Evolutionary conservation across 176 grass and related monocot species (phyloP).

Genomic region (Oryza brachyantha): DNA sequence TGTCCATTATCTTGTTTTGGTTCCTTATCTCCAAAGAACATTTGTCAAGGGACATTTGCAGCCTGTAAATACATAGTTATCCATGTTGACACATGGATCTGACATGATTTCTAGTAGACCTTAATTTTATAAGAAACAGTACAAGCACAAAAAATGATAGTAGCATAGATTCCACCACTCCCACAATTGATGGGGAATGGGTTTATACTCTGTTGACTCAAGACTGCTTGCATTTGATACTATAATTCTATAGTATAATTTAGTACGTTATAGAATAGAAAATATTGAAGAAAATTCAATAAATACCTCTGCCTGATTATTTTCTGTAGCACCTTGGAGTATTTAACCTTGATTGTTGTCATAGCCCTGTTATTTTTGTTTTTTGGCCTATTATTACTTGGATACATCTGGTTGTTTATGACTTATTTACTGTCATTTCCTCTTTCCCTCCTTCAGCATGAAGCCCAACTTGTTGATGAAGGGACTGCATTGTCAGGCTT

Average conservation of each 20-base stretch:
- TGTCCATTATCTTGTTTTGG: neutral
- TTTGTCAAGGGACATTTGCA: neutral
- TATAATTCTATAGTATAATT: constrained; percentile 11
- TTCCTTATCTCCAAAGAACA: neutral
- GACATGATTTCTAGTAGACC: neutral
- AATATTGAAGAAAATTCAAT: constrained; percentile 4
- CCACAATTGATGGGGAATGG: neutral
- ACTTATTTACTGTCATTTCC: constrained; percentile 19
- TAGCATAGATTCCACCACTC: neutral
- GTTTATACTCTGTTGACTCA: neutral
- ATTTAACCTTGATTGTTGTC: constrained; percentile 19
- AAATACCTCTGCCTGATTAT: constrained; percentile 27
- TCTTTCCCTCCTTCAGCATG: constrained; percentile 52
- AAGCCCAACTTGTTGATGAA: constrained; percentile 85
- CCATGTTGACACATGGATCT: neutral
- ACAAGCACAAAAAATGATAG: neutral
- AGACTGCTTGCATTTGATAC: neutral
- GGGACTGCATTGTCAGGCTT: constrained; percentile 66
- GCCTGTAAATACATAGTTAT: neutral
- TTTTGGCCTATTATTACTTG: neutral
- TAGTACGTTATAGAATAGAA: neutral
- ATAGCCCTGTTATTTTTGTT: constrained; percentile 12
- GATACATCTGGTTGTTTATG: constrained; percentile 24
- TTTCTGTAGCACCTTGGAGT: neutral
- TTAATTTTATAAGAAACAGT: neutral